Evolutionary conservation across 1,139 yeast species (phyloP).

Genomic region (Yamadazyma diospyri): DNA sequence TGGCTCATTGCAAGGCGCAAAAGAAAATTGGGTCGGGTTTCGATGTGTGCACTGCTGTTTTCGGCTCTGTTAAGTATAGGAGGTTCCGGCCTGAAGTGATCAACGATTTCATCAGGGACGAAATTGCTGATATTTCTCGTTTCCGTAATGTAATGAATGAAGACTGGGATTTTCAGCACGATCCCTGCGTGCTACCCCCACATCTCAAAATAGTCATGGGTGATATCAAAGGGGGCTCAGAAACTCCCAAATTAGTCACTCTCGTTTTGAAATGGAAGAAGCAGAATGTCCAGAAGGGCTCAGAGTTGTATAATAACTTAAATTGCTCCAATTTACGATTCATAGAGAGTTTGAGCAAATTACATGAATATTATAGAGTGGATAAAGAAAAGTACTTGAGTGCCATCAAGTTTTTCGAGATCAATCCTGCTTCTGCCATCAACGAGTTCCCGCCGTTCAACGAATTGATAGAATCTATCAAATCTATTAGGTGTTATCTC

Average conservation of each 20-base stretch:
- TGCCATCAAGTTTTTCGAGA: constrained; percentile 8
- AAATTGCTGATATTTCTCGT: constrained; percentile 4
- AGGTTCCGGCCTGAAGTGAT: constrained; percentile 63
- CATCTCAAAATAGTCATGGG: constrained; percentile 80
- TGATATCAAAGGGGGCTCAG: constrained; percentile 88
- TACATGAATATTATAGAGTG: constrained; percentile 29
- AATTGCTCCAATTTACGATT: constrained; percentile 57
- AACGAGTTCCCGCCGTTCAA: constrained; percentile 15
- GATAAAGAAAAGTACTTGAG: constrained; percentile 21
- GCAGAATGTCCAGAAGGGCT: constrained; percentile 48
- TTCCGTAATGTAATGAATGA: constrained; percentile 42
- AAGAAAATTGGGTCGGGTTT: constrained; percentile 95
- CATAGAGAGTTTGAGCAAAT: constrained; percentile 42
- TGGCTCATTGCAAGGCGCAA: constrained; percentile 91
- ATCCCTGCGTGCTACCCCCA: constrained; percentile 61
- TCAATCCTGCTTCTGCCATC: neutral
- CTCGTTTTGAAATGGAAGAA: constrained; percentile 71
- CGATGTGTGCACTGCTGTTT: constrained; percentile 94
- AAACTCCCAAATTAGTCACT: constrained; percentile 85
- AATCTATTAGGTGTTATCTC: constrained; percentile 51
- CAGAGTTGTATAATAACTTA: constrained; percentile 50
- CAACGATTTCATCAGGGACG: constrained; percentile 28
- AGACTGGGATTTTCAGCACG: constrained; percentile 58
- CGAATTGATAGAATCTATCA: constrained; percentile 34
- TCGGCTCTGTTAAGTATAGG: constrained; percentile 79